Evolutionary conservation across 129 eudicot genomes (phyloP).

Genomic region (Smallanthus sonchifolius): DNA sequence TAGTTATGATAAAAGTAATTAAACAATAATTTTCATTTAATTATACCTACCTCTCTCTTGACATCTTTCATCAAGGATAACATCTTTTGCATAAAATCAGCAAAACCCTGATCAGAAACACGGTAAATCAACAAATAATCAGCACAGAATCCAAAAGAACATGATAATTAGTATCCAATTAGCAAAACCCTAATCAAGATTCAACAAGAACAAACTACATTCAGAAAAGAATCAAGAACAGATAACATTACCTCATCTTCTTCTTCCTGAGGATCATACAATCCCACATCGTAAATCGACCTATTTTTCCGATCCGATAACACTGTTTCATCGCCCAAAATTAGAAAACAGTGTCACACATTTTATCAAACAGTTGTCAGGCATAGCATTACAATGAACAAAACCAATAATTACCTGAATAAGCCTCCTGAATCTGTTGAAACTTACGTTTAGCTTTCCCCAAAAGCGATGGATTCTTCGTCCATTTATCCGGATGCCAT

Average conservation of each 20-base stretch:
- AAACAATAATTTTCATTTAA: too few species aligned
- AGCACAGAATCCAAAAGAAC: not conserved
- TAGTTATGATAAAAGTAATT: too few species aligned
- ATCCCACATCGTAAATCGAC: conserved; percentile 63
- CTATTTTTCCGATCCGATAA: conserved; percentile 72
- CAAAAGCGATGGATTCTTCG: conserved; percentile 37
- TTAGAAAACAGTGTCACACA: not conserved
- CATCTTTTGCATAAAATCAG: conserved; percentile 87
- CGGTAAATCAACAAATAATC: not conserved
- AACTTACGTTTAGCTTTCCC: conserved; percentile 74
- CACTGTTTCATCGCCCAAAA: conserved; percentile 42
- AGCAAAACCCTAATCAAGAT: not conserved
- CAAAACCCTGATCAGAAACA: conserved; percentile 49
- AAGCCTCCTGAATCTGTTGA: conserved; percentile 90
- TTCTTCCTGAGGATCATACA: conserved; percentile 66
- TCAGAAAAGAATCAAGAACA: not conserved
- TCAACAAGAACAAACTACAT: not conserved
- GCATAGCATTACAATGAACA: not conserved
- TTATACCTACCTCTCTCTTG: conserved; percentile 58
- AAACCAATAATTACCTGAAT: conserved; percentile 55
- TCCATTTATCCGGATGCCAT: conserved; percentile 97
- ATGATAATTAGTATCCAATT: not conserved
- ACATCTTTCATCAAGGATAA: conserved; percentile 55
- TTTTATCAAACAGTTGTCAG: not conserved
- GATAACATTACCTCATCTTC: conserved; percentile 59